Conservation (phyloP, 1,284 basidiomycete species). For the Fomes fomentarius region DNA sequence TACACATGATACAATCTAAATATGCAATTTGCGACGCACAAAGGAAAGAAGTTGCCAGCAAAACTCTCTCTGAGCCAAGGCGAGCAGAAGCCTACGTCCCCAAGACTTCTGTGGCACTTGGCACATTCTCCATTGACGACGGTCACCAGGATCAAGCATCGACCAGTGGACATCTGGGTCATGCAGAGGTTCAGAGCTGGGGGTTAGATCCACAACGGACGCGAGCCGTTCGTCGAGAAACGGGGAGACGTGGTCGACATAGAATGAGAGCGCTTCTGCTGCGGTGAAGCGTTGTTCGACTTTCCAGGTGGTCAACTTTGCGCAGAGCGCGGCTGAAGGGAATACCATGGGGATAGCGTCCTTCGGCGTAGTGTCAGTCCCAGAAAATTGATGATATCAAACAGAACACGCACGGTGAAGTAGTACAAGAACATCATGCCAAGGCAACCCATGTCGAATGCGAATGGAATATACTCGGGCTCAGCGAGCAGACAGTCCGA, state of each 20-base stretch:
- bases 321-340: conserved; percentile 2
- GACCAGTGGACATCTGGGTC: conserved; percentile 5
- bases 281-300: conserved; percentile 10
- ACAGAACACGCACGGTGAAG: conserved; percentile 1
- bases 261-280: conserved; percentile 3
- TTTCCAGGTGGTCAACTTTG: conserved; percentile 6
- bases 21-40: not conserved
- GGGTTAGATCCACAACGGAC: not conserved
- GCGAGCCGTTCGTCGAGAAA: not conserved
- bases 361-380: not conserved
- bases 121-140: too few species aligned
- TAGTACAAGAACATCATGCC: not conserved
- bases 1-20: too few species aligned
- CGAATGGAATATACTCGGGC: conserved; percentile 7
- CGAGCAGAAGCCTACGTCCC: not conserved
- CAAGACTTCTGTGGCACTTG: too few species aligned
- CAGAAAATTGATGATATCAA: too few species aligned
- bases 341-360: not conserved
- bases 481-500: not conserved
- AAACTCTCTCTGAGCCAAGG: not conserved
- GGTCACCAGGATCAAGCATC: not conserved
- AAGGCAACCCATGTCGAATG: conserved; percentile 9
- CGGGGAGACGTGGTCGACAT: not conserved
- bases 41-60: not conserved
- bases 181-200: not conserved